Conservation (phyloP, 1,284 basidiomycete genomes). For the Malassezia nana region DNA sequence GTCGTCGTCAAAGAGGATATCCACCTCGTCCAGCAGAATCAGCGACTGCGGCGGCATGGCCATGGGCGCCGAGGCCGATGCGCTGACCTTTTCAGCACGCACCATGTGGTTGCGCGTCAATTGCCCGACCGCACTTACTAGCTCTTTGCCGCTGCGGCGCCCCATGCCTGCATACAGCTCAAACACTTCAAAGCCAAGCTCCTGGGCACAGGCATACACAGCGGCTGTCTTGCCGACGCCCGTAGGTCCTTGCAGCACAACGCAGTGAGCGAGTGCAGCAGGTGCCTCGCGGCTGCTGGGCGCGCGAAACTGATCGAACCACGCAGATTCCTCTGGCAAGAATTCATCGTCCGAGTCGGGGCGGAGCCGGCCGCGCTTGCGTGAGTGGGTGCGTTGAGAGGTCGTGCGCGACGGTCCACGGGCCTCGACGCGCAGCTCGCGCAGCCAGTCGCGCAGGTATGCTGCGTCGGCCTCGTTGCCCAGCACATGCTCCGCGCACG, state of each 20-base stretch:
- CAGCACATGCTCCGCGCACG: conserved; percentile 18
- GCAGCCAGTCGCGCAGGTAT: conserved; percentile 26
- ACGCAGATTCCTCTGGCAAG: conserved; percentile 21
- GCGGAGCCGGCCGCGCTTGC: conserved; percentile 8
- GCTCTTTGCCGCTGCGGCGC: conserved; percentile 65
- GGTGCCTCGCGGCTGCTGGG: neutral
- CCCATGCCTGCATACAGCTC: conserved; percentile 88
- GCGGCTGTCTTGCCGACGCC: conserved; percentile 42
- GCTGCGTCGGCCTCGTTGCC: conserved; percentile 18
- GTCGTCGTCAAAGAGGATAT: conserved; percentile 83
- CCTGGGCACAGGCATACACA: conserved; percentile 41
- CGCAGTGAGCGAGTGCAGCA: conserved; percentile 27
- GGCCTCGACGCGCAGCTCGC: conserved; percentile 15
- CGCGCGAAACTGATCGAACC: conserved; percentile 25
- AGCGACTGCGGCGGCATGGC: conserved; percentile 61
- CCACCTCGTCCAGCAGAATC: conserved; percentile 92
- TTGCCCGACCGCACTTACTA: conserved; percentile 76
- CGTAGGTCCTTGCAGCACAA: conserved; percentile 63
- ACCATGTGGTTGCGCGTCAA: conserved; percentile 66
- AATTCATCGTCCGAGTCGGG: conserved; percentile 23
- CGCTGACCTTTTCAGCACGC: conserved; percentile 6
- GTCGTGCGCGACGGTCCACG: conserved; percentile 6
- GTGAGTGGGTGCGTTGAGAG: conserved; percentile 5
- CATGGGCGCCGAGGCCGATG: neutral
- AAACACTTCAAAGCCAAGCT: conserved; percentile 90